Conservation (phyloP, 108 stramenopile genomes). For the Cylindrotheca fusiformis region DNA sequence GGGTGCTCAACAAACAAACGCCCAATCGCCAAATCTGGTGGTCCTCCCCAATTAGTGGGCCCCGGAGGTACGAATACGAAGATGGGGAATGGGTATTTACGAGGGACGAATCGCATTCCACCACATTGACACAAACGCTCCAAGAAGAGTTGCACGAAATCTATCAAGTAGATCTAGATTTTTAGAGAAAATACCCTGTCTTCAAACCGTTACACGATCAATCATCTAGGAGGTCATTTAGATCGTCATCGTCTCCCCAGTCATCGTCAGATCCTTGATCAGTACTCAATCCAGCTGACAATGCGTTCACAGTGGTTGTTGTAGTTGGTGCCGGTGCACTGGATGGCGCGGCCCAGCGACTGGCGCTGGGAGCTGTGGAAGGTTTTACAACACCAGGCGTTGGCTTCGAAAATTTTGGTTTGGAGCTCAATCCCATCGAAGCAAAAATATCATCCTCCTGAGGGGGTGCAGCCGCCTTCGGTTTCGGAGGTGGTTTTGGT, state of each 20-base stretch:
- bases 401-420: constrained; percentile 30
- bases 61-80: constrained; percentile 84
- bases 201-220: no score
- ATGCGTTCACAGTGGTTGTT: neutral
- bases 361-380: neutral
- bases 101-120: constrained; percentile 44
- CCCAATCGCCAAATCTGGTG: constrained; percentile 92
- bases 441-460: constrained; percentile 58
- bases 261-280: constrained; percentile 22
- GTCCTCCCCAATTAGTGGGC: constrained; percentile 91
- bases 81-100: constrained; percentile 70
- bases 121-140: constrained; percentile 33
- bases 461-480: neutral
- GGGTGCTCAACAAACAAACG: constrained; percentile 97
- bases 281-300: neutral
- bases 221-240: constrained; percentile 55
- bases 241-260: constrained; percentile 59
- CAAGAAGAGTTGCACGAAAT: constrained; percentile 56
- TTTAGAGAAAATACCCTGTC: constrained; percentile 13
- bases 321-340: neutral
- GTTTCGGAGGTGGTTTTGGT: constrained; percentile 3
- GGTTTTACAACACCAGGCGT: neutral
- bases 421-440: constrained; percentile 49
- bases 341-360: constrained; percentile 3
- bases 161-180: constrained; percentile 44